These are phyloP conservation scores for Gomphus bonarii DNA, from an alignment of 1,284 basidiomycete genomes.

Conservation along the genomic window DNA sequence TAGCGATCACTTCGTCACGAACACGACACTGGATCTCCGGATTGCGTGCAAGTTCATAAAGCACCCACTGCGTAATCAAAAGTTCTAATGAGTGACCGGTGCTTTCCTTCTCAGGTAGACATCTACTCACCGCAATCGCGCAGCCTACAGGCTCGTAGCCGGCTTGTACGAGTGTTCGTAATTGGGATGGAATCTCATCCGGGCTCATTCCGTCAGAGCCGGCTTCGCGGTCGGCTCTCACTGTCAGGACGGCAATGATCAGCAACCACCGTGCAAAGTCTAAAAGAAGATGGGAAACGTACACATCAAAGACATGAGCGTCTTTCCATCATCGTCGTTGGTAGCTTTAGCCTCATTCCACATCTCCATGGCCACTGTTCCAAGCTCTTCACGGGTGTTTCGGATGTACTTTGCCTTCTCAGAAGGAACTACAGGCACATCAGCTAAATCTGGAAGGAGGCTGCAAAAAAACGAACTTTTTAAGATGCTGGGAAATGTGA, in stretches of 20 bases:
- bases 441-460: background rate
- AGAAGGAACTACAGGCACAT: conserved; percentile 23
- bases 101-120: conserved; percentile 2
- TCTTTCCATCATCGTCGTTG: conserved; percentile 31
- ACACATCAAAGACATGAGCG: conserved; percentile 43
- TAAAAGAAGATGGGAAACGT: conserved; percentile 15
- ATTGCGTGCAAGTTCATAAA: conserved; percentile 45
- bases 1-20: conserved; percentile 34
- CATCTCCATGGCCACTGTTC: conserved; percentile 36
- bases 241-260: conserved; percentile 18
- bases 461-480: conserved; percentile 16
- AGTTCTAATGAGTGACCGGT: background rate
- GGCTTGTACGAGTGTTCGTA: conserved; percentile 51
- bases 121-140: conserved; percentile 34
- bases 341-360: conserved; percentile 39
- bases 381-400: conserved; percentile 38
- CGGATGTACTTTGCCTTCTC: conserved; percentile 48
- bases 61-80: conserved; percentile 34
- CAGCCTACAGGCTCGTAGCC: conserved; percentile 54
- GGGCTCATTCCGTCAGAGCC: conserved; percentile 29
- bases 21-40: conserved; percentile 35
- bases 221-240: conserved; percentile 29
- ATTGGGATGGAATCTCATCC: conserved; percentile 42
- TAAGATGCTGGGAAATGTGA: conserved; percentile 43
- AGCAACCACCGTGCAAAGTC: background rate